Percentiles rank a stretch among this genome's conserved stretches.
Conservation (phyloP, 495 filamentous ascomycete species). For the Ascobolus immersus region DNA sequence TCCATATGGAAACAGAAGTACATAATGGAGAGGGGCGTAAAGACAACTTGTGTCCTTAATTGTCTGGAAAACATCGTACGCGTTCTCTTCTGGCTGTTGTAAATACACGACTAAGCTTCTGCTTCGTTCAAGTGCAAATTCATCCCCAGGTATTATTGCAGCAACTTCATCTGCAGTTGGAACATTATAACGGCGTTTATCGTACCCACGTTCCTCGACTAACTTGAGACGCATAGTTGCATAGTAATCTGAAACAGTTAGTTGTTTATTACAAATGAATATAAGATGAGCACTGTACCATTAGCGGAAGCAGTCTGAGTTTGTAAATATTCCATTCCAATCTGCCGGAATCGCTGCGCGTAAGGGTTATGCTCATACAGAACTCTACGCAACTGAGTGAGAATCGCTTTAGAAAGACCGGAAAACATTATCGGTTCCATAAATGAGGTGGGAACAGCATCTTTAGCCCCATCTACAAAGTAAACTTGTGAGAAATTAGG, state of each 20-base stretch:
- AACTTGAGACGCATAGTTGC: background rate
- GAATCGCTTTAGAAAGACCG: no score
- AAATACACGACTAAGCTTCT: background rate
- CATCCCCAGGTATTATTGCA: conserved; percentile 1
- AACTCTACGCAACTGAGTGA: no score
- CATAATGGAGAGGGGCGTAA: conserved; percentile 11
- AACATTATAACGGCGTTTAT: conserved; percentile 1
- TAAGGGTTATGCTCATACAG: no score
- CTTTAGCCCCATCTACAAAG: background rate
- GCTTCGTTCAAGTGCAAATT: conserved; percentile 1
- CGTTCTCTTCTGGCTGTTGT: no score
- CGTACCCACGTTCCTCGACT: background rate
- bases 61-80: background rate
- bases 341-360: no score
- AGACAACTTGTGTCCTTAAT: conserved; percentile 5
- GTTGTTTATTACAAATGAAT: no score
- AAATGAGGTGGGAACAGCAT: background rate
- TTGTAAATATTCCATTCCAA: no score
- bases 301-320: no score
- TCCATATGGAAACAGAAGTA: conserved; percentile 7
- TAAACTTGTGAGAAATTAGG: background rate
- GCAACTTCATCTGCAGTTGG: conserved; percentile 1
- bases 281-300: no score
- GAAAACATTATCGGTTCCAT: no score
- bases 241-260: no score